A percentile compares a stretch with the other conserved stretches of the same genome.
Conservation (phyloP, 2,329 filamentous ascomycete genomes). For the Penicillium sp. region DNA sequence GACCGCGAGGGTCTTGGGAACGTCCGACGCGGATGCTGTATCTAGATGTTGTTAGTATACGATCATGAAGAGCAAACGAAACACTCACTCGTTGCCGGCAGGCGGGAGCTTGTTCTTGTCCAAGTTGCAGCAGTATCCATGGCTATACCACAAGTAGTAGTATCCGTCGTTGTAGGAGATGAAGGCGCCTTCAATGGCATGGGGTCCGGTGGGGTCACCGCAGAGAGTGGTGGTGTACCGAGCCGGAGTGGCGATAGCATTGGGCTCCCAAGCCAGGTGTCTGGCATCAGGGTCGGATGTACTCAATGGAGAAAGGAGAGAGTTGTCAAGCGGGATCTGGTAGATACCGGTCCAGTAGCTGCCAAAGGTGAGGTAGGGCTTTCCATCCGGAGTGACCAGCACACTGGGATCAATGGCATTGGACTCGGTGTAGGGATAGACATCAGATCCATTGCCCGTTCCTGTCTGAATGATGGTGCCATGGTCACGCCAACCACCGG, state of each 20-base stretch:
- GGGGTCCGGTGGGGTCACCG: slow-evolving; percentile 28
- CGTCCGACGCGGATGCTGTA: slow-evolving; percentile 63
- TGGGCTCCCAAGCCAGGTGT: slow-evolving; percentile 30
- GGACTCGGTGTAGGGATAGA: slow-evolving; percentile 41
- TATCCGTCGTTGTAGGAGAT: slow-evolving; percentile 27
- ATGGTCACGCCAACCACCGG: slow-evolving; percentile 35
- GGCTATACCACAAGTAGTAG: slow-evolving; percentile 36
- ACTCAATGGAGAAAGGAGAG: slow-evolving; percentile 22
- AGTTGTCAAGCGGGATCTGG: slow-evolving; percentile 49
- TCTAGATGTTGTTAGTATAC: slow-evolving; percentile 18
- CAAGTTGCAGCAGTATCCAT: slow-evolving; percentile 32
- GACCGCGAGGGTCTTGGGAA: slow-evolving; percentile 48
- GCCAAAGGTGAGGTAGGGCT: slow-evolving; percentile 56
- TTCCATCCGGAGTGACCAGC: slow-evolving; percentile 34
- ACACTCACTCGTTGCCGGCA: slow-evolving; percentile 47
- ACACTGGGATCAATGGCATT: slow-evolving; percentile 59
- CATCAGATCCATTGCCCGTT: slow-evolving; percentile 24
- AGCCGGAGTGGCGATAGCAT: slow-evolving; percentile 15
- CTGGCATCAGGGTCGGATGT: slow-evolving; percentile 22
- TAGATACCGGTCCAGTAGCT: slow-evolving; percentile 65
- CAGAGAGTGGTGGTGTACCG: slow-evolving; percentile 24
- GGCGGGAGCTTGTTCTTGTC: slow-evolving; percentile 40
- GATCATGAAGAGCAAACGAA: background rate
- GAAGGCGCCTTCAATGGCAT: slow-evolving; percentile 32
- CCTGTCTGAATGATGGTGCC: slow-evolving; percentile 34